Evolutionary conservation across 2,329 filamentous ascomycete species (phyloP), one percentile per base, ranked within the genome.

Genomic region (Amphichorda felina): DNA sequence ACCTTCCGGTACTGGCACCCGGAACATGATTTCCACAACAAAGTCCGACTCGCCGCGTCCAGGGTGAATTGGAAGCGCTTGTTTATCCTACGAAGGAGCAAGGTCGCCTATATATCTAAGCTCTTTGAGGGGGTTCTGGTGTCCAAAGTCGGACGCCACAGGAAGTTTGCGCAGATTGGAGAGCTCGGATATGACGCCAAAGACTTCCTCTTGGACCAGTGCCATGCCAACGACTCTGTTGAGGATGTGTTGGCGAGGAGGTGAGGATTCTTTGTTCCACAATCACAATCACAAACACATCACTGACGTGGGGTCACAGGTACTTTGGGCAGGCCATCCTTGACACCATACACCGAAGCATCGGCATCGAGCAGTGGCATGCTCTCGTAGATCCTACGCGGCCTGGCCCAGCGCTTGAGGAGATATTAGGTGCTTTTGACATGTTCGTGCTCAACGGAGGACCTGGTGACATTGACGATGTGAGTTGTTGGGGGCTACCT

Each of bases 171-270:
- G 46, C 60, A 69, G 34, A 82, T 96, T 41, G 76, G 82, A 36
- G 61, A 66, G 19, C 67, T 79, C 48, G 87, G 87, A 1, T 89
- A 88, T 49, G 87, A 96, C 61, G 83, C 81, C 31, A 95, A 95
- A 54, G 88, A 95, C 54, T 79, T 78, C 37, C 68, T 96, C 33
- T 49, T 87, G 40, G 64, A 70, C 37, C 78, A 94, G 50, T 74
- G 70, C 40, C 63, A 63, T 9, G 66, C 70, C 24, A 61, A 68
- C 13, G 69, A 80, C 10, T 65, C 72, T 28, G 66, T 62, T 4
- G 72, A 82, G 11, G 86, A 95, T 59, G 74, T 82, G 36, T 60
- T 98, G 47, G 83, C 89, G 11, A 72, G 84, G 54, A 76, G 79
- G 63, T 68, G 57, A 43, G 51, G n/a, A 35, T 7, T 31, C 18